Percentiles rank a stretch among this genome's conserved stretches.
phyloP scores from a whole-genome alignment of 2,329 filamentous ascomycete species.

The Fusarium sulawesiense region DNA sequence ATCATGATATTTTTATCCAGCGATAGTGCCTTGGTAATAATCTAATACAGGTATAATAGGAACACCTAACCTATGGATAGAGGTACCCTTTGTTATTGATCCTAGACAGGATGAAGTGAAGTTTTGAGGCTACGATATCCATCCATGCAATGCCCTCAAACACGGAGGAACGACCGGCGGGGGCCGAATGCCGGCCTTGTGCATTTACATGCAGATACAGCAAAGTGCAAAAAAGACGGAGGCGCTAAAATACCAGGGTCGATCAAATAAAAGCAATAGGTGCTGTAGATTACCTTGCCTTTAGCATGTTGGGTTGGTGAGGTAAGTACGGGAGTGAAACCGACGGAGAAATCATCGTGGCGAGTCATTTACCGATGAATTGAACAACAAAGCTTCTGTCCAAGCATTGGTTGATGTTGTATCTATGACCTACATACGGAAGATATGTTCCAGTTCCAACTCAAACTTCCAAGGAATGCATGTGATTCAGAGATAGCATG shows the following conservation, averaged over 20 bases:
- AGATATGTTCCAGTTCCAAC: background rate
- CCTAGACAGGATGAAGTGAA: constrained; percentile 16
- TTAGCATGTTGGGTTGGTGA: constrained; percentile 14
- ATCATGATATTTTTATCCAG: background rate
- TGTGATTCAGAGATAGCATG: constrained; percentile 28
- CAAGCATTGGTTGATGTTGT: constrained; percentile 1
- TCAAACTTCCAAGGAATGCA: constrained; percentile 18
- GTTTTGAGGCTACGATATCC: background rate
- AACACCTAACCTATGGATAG: background rate
- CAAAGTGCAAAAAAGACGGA: constrained; percentile 29
- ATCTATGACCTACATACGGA: background rate
- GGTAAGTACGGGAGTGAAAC: constrained; percentile 23
- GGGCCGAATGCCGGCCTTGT: constrained; percentile 44
- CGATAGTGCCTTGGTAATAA: background rate
- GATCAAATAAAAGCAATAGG: background rate
- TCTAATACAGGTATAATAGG: background rate
- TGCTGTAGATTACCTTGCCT: background rate
- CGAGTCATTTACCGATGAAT: constrained; percentile 30
- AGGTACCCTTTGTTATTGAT: background rate
- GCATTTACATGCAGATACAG: constrained; percentile 41
- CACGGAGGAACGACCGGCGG: constrained; percentile 35
- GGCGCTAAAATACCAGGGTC: constrained; percentile 26
- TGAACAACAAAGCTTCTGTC: background rate
- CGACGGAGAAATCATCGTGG: constrained; percentile 22
- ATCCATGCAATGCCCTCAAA: constrained; percentile 15